Evolutionary conservation across 176 grass and related monocot genomes (phyloP).

Genomic region (Carex cristatella): DNA sequence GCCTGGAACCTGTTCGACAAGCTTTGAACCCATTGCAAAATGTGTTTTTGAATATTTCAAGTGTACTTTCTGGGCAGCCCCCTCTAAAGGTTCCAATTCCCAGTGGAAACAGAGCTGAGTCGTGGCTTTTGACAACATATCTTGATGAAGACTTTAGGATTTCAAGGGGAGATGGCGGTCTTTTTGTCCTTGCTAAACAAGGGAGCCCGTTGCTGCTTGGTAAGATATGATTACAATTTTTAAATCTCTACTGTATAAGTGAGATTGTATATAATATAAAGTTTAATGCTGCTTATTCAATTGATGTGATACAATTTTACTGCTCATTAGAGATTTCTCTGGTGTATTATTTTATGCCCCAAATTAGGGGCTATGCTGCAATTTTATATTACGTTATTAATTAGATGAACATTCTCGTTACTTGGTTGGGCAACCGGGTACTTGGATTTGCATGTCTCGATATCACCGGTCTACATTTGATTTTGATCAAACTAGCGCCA

Average conservation of each 20-base stretch:
- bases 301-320: not conserved
- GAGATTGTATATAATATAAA: slow-evolving; percentile 5
- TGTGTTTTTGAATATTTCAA: slow-evolving; percentile 53
- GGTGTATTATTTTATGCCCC: not conserved
- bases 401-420: not conserved
- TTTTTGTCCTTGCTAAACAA: slow-evolving; percentile 87
- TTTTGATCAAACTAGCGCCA: not conserved
- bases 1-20: slow-evolving; percentile 56
- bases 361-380: not conserved
- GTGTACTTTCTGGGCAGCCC: slow-evolving; percentile 68
- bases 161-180: slow-evolving; percentile 78
- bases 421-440: not conserved
- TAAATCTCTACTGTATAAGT: not conserved
- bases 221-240: slow-evolving; percentile 25
- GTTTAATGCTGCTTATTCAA: not conserved
- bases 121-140: slow-evolving; percentile 93
- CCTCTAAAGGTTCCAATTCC: slow-evolving; percentile 66
- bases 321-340: not conserved
- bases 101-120: slow-evolving; percentile 42
- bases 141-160: slow-evolving; percentile 84
- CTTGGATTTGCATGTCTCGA: not conserved
- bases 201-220: slow-evolving; percentile 71
- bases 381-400: not conserved
- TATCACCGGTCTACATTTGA: not conserved
- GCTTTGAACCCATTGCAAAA: slow-evolving; percentile 55